Evolutionary conservation across 208 protist species (phyloP), one percentile per base, ranked within the genome.

Genomic region (Acanthamoeba comandoni): DNA sequence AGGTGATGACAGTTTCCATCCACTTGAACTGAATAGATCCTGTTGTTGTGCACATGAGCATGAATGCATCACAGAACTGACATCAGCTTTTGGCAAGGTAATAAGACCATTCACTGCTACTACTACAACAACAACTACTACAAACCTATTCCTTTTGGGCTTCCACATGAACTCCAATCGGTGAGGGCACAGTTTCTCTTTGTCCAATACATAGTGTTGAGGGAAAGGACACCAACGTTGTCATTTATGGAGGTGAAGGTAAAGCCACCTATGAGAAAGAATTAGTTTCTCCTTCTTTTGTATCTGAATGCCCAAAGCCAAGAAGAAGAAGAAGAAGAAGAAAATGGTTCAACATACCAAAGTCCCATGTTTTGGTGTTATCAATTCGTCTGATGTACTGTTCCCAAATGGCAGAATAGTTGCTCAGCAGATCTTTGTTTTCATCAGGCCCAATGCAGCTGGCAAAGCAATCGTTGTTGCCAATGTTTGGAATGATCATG

Each of bases 391-490:
- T 70, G 62, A 70, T 26, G n/a, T 70, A 70, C 13, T 11, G 29
- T 26, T 11, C 39, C 62, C 62, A 70, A 35, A 70, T 70, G 29
- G 29, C 29, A 15, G 62, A 24, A 35, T 43, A 70, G 62, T 70
- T 70, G 62, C 62, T 12, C 19, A 35, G 29, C 29, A 70, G 29
- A 35, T 26, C 15, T 13, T 29, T 15, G 62, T 70, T 70, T 35
- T 70, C 62, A 15, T 26, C 62, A 43, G 35, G 5, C 0, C 62
- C 62, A 2, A 70, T n/a, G 62, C 62, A 70, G 13, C 39, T 70
- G 19, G 29, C 62, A 35, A 70, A 70, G 62, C 62, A 70, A 0
- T 70, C 62, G n/a, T 70, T 70, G 62, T 70, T 70, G 29, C 62
- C 62, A 26, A 70, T 26, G 1, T 43, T 35, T 13, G 62, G 62